Conservation (phyloP, 2,329 filamentous ascomycete genomes). For the Lasiodiplodia sp. region DNA sequence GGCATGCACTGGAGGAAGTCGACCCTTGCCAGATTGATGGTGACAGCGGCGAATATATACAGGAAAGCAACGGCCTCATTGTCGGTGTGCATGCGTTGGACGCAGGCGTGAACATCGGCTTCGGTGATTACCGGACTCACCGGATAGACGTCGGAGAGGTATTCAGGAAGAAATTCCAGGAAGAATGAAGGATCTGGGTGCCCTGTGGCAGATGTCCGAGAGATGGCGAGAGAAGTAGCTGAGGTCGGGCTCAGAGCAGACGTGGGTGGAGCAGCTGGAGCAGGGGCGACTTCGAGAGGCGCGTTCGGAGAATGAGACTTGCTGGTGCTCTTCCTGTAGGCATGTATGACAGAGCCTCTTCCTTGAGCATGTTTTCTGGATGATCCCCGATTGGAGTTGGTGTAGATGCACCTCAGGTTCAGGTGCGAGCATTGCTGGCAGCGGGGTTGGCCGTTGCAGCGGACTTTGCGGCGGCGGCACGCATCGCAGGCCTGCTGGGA, state of each 20-base stretch:
- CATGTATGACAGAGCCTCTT: slow-evolving; percentile 77
- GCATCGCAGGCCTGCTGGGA: slow-evolving; percentile 70
- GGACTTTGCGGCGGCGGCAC: slow-evolving; percentile 77
- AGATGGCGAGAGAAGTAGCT: slow-evolving; percentile 42
- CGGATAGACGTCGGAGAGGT: slow-evolving; percentile 55
- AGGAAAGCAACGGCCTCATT: slow-evolving; percentile 52
- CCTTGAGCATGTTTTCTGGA: slow-evolving; percentile 77
- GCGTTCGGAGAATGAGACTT: background rate
- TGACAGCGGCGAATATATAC: slow-evolving; percentile 49
- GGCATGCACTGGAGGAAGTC: slow-evolving; percentile 36
- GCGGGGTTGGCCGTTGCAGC: slow-evolving; percentile 74
- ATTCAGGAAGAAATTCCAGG: slow-evolving; percentile 53
- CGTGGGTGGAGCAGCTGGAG: background rate
- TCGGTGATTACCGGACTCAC: slow-evolving; percentile 56
- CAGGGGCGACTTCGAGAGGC: slow-evolving; percentile 4
- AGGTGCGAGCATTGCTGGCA: slow-evolving; percentile 75
- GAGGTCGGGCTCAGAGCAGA: background rate
- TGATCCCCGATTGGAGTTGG: slow-evolving; percentile 78
- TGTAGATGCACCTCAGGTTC: slow-evolving; percentile 74
- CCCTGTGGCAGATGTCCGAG: slow-evolving; percentile 64
- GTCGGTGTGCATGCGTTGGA: slow-evolving; percentile 28
- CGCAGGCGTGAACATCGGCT: slow-evolving; percentile 46
- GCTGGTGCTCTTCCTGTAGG: slow-evolving; percentile 64
- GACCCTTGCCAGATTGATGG: slow-evolving; percentile 13
- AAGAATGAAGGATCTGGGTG: slow-evolving; percentile 43